Evolutionary conservation across 2,329 filamentous ascomycete genomes (phyloP), one percentile per base, ranked within the genome.

Genomic region (Colletotrichum melonis): DNA sequence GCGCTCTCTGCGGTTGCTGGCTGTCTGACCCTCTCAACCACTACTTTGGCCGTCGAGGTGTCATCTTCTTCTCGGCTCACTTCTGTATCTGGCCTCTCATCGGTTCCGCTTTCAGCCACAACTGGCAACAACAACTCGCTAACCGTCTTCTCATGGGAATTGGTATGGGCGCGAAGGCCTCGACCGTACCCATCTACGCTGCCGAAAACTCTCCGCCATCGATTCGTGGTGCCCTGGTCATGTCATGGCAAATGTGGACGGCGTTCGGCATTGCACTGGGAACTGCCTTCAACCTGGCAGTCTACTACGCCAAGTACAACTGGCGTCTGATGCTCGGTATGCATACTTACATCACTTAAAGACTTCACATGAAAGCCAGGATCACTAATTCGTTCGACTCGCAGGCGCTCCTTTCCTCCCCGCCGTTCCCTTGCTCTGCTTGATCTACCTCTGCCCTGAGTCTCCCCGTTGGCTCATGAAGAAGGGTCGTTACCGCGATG

Each of bases 191-290:
- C 0, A 91, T 95, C 35, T 95, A 94, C 77, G 91, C 92, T 0
- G 93, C 93, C 1, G 93, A 95, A 80, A 93, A 90, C 63, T 87
- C 91, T 0, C 93, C 93, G 0, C 90, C 92, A 2, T 81, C 86
- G 4, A 91, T 95, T 65, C 88, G 93, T 77, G 92, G 93, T 76
- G 93, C 92, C 19, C 85, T 97, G 3, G 93, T 95, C 74, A 96
- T 96, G 93, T 92, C 91, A 74, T 96, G 94, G 93, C 88, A 90
- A 75, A 88, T 93, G 82, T 93, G 91, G 89, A 91, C 88, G 3
- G 88, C 88, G 0, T 89, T 73, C n/a, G 71, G 70, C 60, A 87
- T 87, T 75, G 79, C 84, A 60, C 76, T 85, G 22, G 92, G 90
- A 12, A 89, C 87, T 73, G 86, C 84, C 66, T 89, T 89, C 72